Percentiles rank a stretch among this genome's conserved stretches.
phyloP scores from a whole-genome alignment of 1,139 yeast genomes.

The Williopsis jadinii region DNA sequence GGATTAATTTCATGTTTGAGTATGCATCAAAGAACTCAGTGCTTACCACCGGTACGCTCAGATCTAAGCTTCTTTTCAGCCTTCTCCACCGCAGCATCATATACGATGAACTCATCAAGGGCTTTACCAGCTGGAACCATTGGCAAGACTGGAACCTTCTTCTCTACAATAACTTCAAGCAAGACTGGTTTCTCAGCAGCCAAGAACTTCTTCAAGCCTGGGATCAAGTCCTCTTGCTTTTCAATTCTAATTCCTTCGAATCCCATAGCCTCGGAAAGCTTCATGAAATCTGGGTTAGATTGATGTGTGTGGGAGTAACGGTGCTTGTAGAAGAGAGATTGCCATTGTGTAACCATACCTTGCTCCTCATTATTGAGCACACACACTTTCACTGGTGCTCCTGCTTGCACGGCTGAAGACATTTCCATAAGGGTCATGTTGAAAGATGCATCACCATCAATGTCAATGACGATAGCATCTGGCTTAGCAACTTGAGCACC shows the following conservation, averaged over 20 bases:
- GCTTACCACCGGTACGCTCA: slow-evolving; percentile 32
- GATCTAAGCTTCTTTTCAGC: slow-evolving; percentile 51
- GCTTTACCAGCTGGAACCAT: slow-evolving; percentile 98
- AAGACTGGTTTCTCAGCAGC: slow-evolving; percentile 70
- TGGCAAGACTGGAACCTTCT: slow-evolving; percentile 96
- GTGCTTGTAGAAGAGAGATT: slow-evolving; percentile 91
- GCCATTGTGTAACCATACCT: slow-evolving; percentile 99
- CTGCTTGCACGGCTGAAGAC: slow-evolving; percentile 90
- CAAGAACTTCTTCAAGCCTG: slow-evolving; percentile 66
- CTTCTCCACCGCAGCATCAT: slow-evolving; percentile 73
- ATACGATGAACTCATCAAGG: slow-evolving; percentile 83
- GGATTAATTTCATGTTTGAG: neutral
- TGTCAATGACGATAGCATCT: slow-evolving; percentile 89
- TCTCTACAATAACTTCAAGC: slow-evolving; percentile 85
- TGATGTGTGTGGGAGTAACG: slow-evolving; percentile 97
- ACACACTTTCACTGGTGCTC: slow-evolving; percentile 82
- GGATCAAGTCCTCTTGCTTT: slow-evolving; percentile 56
- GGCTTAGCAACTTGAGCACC: slow-evolving; percentile 98
- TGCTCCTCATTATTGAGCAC: slow-evolving; percentile 95
- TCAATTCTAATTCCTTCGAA: slow-evolving; percentile 71
- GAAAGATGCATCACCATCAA: slow-evolving; percentile 98
- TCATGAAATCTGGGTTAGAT: slow-evolving; percentile 85
- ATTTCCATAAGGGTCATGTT: slow-evolving; percentile 94
- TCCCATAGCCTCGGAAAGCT: slow-evolving; percentile 92
- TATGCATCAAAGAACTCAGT: slow-evolving; percentile 14